A percentile compares a stretch with the other conserved stretches of the same genome.
Conservation (phyloP, 1,284 basidiomycete genomes). For the Austroboletus novae-zelandiae region DNA sequence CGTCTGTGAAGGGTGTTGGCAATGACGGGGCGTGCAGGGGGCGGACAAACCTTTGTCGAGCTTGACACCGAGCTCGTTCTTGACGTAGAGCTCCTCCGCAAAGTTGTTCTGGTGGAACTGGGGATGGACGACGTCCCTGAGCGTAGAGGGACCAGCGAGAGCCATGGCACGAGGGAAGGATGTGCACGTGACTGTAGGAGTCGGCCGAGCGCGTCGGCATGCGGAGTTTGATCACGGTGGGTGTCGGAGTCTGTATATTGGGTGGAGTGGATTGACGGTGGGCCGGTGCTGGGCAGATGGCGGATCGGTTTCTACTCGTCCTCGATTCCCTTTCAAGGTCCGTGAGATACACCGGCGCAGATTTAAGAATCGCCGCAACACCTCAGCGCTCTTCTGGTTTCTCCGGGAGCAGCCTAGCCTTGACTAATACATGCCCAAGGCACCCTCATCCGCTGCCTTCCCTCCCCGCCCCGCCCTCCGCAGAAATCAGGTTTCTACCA, state of each 20-base stretch:
- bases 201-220: no score
- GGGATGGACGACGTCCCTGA: constrained; percentile 78
- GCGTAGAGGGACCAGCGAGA: constrained; percentile 59
- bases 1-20: constrained; percentile 52
- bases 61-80: constrained; percentile 82
- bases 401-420: not conserved
- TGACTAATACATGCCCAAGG: constrained; percentile 61
- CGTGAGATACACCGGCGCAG: constrained; percentile 14
- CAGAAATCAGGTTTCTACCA: constrained; percentile 64
- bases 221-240: no score
- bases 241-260: no score
- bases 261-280: no score
- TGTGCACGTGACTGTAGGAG: not conserved
- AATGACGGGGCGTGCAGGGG: not conserved
- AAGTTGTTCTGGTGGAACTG: constrained; percentile 96
- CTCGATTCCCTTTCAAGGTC: constrained; percentile 11
- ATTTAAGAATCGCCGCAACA: not conserved
- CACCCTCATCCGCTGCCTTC: constrained; percentile 31
- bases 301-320: no score
- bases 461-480: constrained; percentile 60
- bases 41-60: constrained; percentile 79
- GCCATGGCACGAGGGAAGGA: not conserved
- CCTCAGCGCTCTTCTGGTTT: not conserved
- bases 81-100: constrained; percentile 80
- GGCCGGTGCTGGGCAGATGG: no score